Base-by-base conservation (phyloP, 2,329 filamentous ascomycete genomes). In the Botrytis elliptica region DNA sequence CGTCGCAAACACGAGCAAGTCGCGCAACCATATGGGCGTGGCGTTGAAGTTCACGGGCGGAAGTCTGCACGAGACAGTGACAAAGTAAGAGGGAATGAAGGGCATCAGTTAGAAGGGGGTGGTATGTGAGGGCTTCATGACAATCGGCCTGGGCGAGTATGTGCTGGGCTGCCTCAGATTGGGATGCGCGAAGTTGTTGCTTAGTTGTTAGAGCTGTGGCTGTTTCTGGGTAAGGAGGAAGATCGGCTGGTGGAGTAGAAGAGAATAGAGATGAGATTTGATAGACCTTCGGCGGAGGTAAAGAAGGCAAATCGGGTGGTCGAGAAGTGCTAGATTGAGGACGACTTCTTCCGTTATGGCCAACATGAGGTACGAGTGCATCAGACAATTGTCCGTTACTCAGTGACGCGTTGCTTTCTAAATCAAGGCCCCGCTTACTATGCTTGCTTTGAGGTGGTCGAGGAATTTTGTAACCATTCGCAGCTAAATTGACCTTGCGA, bases 11-110 rank as follows among this genome's bases (percentile, higher is more conserved):
- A 33, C 93, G 88, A 7, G 89, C 87, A 2, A 96, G 86, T 8
- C 93, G 90, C 25, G 93, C 92, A 7, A 92, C 93, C 87, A 95
- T 96, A 84, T 94, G 87, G 0, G 93, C 92, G 80, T 96, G 93
- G 52, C 93, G 92, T 68, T 90, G 88, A 49, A 95, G 87, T 81
- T 96, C 93, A 78, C 92, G 93, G 18, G 88, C 82, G 0, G 93
- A 92, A 0, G 93, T 97, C 82, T 95, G 93, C 12, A 93, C 83
- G 16, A 97, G 88, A n/a, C 88, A 88, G 82, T 97, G 93, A 77
- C 91, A 92, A 59, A 97, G 87, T 14, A 97, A 88, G 2, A 96
- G 83, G 7, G 90, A 91, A 81, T 97, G 93, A 0, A 97, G 86
- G 1, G 92, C 92, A 77, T 97, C 93, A 10, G 90, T 90, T 18